Base-by-base conservation (phyloP, 1,284 basidiomycete genomes). In the Inonotus obliquus region DNA sequence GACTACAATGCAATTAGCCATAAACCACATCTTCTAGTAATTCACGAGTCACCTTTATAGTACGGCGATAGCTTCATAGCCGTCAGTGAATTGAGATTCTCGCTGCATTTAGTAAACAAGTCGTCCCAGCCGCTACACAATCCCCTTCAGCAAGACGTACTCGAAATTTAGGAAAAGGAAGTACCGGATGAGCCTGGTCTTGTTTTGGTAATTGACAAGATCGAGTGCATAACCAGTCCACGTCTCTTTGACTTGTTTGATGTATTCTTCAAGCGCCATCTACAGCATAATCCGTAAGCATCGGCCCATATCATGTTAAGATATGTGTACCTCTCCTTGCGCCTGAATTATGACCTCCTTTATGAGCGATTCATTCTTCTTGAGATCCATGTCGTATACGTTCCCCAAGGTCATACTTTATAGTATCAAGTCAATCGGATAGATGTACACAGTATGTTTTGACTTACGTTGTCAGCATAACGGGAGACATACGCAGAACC, bases 61-160 rank as follows among this genome's bases (percentile, higher is more conserved):
- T 97, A 97, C 0, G 96, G 96, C 2, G 96, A 98, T 23, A 96
- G 75, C 71, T 95, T 96, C 98, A 99, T 99, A 1, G 96, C 96
- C 0, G 87, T 86, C 54, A 99, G 80, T 1, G 96, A 98, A 70
- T 97, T 98, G 70, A 98, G 75, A 70, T 99, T 97, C 74, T 98
- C 96, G 66, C 92, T 87, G 72, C 96, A 98, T 74, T 96, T 97
- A 74, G 84, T 93, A 79, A 98, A 98, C 23, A 99, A 80, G 55
- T 98, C 96, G 72, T 99, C 97, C 96, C 96, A 99, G 44, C 94
- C 95, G 71, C 91, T 93, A 60, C 21, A n/a, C 41, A 53, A 41
- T 55, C 17, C 56, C n/a, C 19, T 19, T 54, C 35, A 59, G 23
- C 23, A 14, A 10, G 37, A 7, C 32, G 59, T 29, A 62, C 25